Evolutionary conservation across 2,329 filamentous ascomycete species (phyloP).

Genomic region (Akanthomyces uredinophilus): DNA sequence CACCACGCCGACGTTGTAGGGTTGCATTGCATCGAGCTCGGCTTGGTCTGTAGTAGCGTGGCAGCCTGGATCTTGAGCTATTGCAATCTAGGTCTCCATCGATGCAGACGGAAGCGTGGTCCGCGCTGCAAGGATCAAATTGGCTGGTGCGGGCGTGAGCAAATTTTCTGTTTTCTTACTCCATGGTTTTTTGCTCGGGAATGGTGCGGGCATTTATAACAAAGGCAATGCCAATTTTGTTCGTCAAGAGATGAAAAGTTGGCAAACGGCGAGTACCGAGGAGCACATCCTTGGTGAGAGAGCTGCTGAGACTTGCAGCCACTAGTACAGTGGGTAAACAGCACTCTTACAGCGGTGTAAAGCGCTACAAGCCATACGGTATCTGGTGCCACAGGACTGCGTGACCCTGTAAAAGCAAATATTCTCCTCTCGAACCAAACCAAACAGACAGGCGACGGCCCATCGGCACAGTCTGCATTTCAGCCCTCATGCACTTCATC

Average conservation of each 20-base stretch:
- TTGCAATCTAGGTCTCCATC: conserved; percentile 3
- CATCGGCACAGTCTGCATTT: background rate
- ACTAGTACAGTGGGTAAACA: background rate
- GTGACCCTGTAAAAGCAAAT: too few relatives aligned
- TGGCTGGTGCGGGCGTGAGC: background rate
- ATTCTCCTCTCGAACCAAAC: too few relatives aligned
- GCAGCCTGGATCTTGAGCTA: conserved; percentile 8
- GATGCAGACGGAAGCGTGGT: background rate
- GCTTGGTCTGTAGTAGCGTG: background rate
- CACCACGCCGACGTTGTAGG: background rate
- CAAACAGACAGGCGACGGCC: background rate
- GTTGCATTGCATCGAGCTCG: background rate
- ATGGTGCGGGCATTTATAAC: background rate
- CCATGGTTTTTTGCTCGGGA: background rate
- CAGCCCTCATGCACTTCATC: conserved; percentile 2
- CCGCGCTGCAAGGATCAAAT: background rate
- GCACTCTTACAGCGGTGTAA: background rate
- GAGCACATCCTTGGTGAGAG: background rate
- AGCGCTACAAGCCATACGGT: too few relatives aligned
- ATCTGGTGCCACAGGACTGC: too few relatives aligned
- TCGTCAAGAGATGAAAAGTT: background rate
- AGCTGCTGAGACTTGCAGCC: background rate
- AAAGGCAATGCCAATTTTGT: background rate
- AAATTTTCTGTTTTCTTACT: background rate
- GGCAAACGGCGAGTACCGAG: background rate